Base-by-base conservation (phyloP, 2,329 filamentous ascomycete species). In the Periconia digitata region DNA sequence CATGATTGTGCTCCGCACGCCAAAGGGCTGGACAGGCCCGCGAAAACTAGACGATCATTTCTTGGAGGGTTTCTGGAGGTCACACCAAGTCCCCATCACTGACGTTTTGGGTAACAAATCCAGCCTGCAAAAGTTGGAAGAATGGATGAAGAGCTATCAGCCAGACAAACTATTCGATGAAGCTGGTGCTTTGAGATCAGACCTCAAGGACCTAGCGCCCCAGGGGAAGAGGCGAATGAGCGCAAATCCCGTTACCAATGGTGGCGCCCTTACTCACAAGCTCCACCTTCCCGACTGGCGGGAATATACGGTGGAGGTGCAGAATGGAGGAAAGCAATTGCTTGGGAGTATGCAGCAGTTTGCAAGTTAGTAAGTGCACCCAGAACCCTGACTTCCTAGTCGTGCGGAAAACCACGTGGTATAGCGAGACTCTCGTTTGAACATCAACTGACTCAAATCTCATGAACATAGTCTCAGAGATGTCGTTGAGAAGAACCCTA, bases 21-120 rank as follows among this genome's bases (percentile, higher is more conserved):
- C 88, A 46, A 91, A 92, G 74, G 88, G 88, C 47, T 92, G 88
- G 88, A 90, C 85, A 13, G 87, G 82, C 1, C 88, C 88, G 6
- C 80, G 86, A 49, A 86, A 88, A 67, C 62, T 91, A 43, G 85
- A 86, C 58, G 81, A 81, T 49, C 85, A 89, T 64, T 85, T 81
- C 57, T 79, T 90, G 7, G 84, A 84, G 59, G 88, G 88, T n/a
- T 91, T 83, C 76, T 92, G 87, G 87, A 81, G 87, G 37, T 77
- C 87, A 16, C 88, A 92, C 64, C 88, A 92, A 70, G 85, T 92
- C 6, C 88, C 88, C 37, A 85, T 92, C 50, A 79, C 87, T 4
- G 85, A 88, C 54, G 85, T 87, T 1, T 77, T 79, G 29, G 81
- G 79, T 20, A 89, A 89, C 63, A 76, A 80, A 0, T 75, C 79